These are phyloP conservation scores for Capsella rubella DNA, from an alignment of 441 rosid genomes.

Conservation along the genomic window DNA sequence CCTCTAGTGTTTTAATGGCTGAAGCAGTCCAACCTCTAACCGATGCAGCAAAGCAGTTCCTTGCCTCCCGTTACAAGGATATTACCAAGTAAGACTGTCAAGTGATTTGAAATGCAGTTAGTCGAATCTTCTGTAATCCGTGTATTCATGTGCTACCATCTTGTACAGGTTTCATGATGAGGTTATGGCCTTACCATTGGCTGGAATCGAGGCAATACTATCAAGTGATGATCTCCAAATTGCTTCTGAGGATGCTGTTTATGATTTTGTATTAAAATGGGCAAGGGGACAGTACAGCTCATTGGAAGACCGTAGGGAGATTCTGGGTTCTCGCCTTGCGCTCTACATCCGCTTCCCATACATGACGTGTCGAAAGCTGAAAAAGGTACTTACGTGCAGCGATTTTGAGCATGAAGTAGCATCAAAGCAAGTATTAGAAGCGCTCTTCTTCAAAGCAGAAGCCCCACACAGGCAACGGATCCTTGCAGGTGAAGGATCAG, in stretches of 20 bases:
- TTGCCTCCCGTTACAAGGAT: conserved; percentile 66
- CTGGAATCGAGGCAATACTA: conserved; percentile 71
- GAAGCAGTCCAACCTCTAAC: conserved; percentile 76
- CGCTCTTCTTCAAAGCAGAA: conserved; percentile 78
- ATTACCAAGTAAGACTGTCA: conserved; percentile 56
- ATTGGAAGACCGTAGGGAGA: conserved; percentile 63
- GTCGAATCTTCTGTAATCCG: not conserved
- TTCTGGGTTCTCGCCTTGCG: conserved; percentile 69
- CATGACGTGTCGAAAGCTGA: conserved; percentile 73
- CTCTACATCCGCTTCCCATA: conserved; percentile 70
- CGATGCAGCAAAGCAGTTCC: conserved; percentile 73
- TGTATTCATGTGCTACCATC: conserved; percentile 27
- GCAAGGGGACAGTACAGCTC: conserved; percentile 56
- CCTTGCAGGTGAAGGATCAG: conserved; percentile 63
- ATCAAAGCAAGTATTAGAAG: conserved; percentile 67
- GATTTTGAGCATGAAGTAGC: conserved; percentile 70
- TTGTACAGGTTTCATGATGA: conserved; percentile 65
- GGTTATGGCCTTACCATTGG: conserved; percentile 65
- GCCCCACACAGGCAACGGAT: conserved; percentile 65
- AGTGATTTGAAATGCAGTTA: not conserved
- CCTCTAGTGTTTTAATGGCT: conserved; percentile 68
- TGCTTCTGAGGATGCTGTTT: conserved; percentile 73
- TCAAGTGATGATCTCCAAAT: conserved; percentile 71
- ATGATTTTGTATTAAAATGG: conserved; percentile 68
- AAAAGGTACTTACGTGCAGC: conserved; percentile 63